Evolutionary conservation across 179 eudicot species (phyloP).

Genomic region (Silene vulgaris): DNA sequence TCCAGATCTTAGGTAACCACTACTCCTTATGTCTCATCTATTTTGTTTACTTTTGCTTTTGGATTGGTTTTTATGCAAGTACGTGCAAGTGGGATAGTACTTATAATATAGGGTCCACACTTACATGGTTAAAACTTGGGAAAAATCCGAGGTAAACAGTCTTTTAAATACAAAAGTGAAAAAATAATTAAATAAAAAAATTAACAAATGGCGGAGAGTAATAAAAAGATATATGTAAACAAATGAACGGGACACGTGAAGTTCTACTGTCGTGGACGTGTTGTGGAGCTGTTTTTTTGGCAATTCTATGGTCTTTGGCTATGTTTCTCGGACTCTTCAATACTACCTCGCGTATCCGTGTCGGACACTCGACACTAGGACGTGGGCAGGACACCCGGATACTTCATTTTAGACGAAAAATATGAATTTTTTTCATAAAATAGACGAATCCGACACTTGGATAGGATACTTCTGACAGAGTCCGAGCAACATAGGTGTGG

Average conservation of each 20-base stretch:
- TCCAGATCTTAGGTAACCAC: conserved; percentile 58
- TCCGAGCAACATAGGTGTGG: not conserved
- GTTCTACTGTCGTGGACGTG: not conserved
- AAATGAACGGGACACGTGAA: not conserved
- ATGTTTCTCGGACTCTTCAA: too few relatives aligned
- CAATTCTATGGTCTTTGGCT: too few relatives aligned
- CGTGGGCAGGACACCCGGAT: too few relatives aligned
- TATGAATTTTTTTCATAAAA: too few relatives aligned
- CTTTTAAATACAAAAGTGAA: not conserved
- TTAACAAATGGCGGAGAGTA: not conserved
- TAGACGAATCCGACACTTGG: too few relatives aligned
- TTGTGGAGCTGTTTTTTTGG: too few relatives aligned
- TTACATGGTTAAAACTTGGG: not conserved
- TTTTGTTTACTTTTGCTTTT: not conserved
- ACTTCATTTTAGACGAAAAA: too few relatives aligned
- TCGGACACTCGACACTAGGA: too few relatives aligned
- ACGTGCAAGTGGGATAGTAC: not conserved
- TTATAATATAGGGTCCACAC: not conserved
- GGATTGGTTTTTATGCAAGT: not conserved
- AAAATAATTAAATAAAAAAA: too few relatives aligned
- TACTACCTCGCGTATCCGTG: too few relatives aligned
- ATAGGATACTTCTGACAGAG: too few relatives aligned
- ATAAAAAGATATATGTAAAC: not conserved
- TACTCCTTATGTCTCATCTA: not conserved
- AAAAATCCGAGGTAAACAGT: not conserved